Evolutionary conservation across 2,329 filamentous ascomycete species (phyloP).

Genomic region (Diaporthe helianthi): DNA sequence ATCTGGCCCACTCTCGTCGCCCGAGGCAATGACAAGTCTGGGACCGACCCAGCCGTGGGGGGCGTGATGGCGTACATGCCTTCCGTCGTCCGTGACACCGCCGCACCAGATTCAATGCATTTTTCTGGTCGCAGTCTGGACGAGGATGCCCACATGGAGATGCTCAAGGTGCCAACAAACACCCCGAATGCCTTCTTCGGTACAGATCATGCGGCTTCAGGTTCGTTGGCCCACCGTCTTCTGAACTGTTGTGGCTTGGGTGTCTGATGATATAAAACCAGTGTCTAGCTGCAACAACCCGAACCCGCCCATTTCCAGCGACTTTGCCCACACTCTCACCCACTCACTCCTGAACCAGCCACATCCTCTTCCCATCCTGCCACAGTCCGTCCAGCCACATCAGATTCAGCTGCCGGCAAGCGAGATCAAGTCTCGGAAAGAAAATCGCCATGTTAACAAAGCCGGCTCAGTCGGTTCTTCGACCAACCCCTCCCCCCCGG

Average conservation of each 20-base stretch:
- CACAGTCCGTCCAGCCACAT: slow-evolving; percentile 39
- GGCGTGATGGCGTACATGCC: slow-evolving; percentile 53
- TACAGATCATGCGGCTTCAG: neutral
- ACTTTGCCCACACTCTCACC: slow-evolving; percentile 52
- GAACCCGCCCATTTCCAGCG: slow-evolving; percentile 42
- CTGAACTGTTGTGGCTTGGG: neutral
- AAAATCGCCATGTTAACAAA: slow-evolving; percentile 45
- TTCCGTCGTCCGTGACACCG: slow-evolving; percentile 32
- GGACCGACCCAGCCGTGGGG: slow-evolving; percentile 51
- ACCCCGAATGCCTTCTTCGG: slow-evolving; percentile 45
- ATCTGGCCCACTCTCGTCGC: slow-evolving; percentile 33
- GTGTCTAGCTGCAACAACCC: slow-evolving; percentile 35
- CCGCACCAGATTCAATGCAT: slow-evolving; percentile 39
- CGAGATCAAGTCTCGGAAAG: slow-evolving; percentile 54
- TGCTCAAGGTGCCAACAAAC: slow-evolving; percentile 51
- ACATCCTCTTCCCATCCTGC: slow-evolving; percentile 43
- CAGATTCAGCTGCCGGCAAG: slow-evolving; percentile 43
- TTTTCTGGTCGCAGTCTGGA: slow-evolving; percentile 43
- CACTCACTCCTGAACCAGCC: slow-evolving; percentile 58
- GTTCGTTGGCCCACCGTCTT: slow-evolving; percentile 25
- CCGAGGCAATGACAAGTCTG: slow-evolving; percentile 38
- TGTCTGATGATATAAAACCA: neutral
- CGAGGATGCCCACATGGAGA: slow-evolving; percentile 43
- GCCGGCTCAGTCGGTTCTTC: slow-evolving; percentile 34
- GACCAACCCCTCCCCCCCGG: slow-evolving; percentile 31